Percentiles rank a stretch among this genome's conserved stretches.
These are phyloP conservation scores for Catenaria anguillulae DNA, from an alignment of 371 early-diverging fungal genomes.

Conservation along the genomic window DNA sequence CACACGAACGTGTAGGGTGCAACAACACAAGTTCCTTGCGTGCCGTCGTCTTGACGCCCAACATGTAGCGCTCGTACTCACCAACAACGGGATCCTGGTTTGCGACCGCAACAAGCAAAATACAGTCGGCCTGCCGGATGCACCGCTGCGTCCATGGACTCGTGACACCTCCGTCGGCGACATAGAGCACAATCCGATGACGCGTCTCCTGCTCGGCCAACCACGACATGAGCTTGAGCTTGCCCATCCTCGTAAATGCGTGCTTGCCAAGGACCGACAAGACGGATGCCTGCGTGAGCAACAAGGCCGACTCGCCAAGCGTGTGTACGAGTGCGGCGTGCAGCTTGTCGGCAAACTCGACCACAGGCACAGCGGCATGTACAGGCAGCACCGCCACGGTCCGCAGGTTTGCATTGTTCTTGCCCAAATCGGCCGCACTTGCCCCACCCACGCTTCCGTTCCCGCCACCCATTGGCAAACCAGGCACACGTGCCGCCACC, in stretches of 20 bases:
- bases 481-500: conserved; percentile 10
- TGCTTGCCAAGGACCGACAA: conserved; percentile 72
- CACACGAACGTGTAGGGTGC: conserved; percentile 58
- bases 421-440: conserved; percentile 32
- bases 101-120: conserved; percentile 77
- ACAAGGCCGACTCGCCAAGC: conserved; percentile 53
- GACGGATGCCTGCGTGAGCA: conserved; percentile 65
- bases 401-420: conserved; percentile 76
- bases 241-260: conserved; percentile 77
- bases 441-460: too few relatives aligned
- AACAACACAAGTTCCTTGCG: conserved; percentile 86
- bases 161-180: conserved; percentile 80
- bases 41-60: conserved; percentile 89
- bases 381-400: conserved; percentile 89
- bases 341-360: conserved; percentile 72
- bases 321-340: conserved; percentile 50
- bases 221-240: conserved; percentile 80
- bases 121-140: conserved; percentile 92
- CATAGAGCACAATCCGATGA: conserved; percentile 69
- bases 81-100: conserved; percentile 78
- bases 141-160: conserved; percentile 92
- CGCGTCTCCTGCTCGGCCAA: conserved; percentile 84
- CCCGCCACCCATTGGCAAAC: conserved; percentile 9
- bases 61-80: conserved; percentile 76
- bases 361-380: conserved; percentile 58